A percentile compares a stretch with the other conserved stretches of the same genome.
phyloP scores from a whole-genome alignment of 352 stramenopile genomes.

The Aphanomyces euteiches region DNA sequence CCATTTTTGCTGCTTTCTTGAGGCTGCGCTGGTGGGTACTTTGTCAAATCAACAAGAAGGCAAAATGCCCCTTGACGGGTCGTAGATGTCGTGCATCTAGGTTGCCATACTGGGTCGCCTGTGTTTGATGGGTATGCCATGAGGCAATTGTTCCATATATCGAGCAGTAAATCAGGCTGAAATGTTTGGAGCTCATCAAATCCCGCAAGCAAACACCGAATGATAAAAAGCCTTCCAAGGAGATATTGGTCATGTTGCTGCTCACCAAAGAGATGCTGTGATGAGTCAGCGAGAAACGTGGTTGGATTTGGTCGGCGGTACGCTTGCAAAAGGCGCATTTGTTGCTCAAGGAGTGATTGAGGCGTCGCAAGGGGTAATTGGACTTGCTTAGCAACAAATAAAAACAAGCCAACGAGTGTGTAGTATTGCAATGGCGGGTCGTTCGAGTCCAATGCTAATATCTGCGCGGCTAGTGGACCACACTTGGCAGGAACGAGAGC shows the following conservation, averaged over 20 bases:
- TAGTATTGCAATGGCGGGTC: slow-evolving; percentile 16
- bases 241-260: not conserved
- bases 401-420: slow-evolving; percentile 24
- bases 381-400: not conserved
- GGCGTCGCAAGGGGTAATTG: not conserved
- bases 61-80: slow-evolving; percentile 21
- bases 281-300: slow-evolving; percentile 18
- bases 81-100: slow-evolving; percentile 9
- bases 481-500: not conserved
- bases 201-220: slow-evolving; percentile 9
- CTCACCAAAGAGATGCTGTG: not conserved
- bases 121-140: slow-evolving; percentile 8
- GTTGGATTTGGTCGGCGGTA: not conserved
- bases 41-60: slow-evolving; percentile 15
- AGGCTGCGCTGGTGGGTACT: not conserved
- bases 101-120: not conserved
- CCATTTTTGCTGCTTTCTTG: not conserved
- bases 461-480: not conserved
- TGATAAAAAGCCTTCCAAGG: slow-evolving; percentile 13
- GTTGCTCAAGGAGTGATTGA: slow-evolving; percentile 6
- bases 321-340: not conserved
- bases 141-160: slow-evolving; percentile 8
- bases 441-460: not conserved
- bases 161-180: slow-evolving; percentile 18
- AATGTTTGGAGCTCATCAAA: slow-evolving; percentile 26